phyloP scores from a whole-genome alignment of 164 flowering plant species.

The Magnolia kwangsiensis region DNA sequence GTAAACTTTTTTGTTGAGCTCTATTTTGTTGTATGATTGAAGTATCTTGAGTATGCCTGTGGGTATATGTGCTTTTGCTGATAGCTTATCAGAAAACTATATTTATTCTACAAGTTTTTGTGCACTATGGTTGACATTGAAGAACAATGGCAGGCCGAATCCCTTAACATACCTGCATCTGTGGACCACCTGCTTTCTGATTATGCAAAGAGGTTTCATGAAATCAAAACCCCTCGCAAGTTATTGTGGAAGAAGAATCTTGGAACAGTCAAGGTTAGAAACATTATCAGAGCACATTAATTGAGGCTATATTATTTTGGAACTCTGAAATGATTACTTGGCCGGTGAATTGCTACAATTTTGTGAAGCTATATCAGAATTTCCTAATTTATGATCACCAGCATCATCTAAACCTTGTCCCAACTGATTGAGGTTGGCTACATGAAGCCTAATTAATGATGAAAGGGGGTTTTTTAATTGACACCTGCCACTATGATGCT shows the following conservation, averaged over 20 bases:
- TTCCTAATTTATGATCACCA: neutral
- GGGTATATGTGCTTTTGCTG: neutral
- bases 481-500: neutral
- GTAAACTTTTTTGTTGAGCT: neutral
- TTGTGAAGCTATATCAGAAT: neutral
- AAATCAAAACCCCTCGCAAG: conserved; percentile 95
- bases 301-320: neutral
- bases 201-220: conserved; percentile 79
- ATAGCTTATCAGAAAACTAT: neutral
- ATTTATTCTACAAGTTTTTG: neutral
- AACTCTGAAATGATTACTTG: neutral
- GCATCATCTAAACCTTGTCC: too few relatives aligned
- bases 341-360: neutral
- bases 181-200: conserved; percentile 72
- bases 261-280: conserved; percentile 84
- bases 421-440: too few relatives aligned
- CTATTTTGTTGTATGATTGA: neutral
- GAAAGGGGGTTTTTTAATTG: neutral
- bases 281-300: neutral
- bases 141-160: conserved; percentile 65
- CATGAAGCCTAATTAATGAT: neutral
- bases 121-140: conserved; percentile 18
- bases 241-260: conserved; percentile 94
- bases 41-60: neutral
- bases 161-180: conserved; percentile 55